These are phyloP conservation scores for Aspergillus sclerotiicarbonarius DNA, from an alignment of 495 filamentous ascomycete genomes.

Conservation along the genomic window DNA sequence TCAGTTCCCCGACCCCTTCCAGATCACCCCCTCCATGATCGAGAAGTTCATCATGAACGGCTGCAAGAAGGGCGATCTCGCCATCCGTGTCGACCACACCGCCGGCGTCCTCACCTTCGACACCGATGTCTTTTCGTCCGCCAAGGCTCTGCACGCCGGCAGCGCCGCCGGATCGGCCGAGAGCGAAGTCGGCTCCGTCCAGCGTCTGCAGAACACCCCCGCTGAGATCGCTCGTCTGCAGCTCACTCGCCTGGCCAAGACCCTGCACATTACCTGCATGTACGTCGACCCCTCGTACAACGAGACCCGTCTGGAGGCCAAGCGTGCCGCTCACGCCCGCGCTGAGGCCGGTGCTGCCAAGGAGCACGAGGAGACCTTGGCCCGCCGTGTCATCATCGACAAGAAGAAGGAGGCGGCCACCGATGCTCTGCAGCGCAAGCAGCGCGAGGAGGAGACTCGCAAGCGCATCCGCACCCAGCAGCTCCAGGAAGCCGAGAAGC, in stretches of 20 bases:
- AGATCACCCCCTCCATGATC: constrained; percentile 85
- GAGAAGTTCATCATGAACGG: constrained; percentile 99
- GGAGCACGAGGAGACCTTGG: constrained; percentile 86
- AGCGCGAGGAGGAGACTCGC: constrained; percentile 86
- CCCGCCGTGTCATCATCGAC: constrained; percentile 85
- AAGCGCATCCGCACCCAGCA: constrained; percentile 82
- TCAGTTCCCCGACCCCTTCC: constrained; percentile 94
- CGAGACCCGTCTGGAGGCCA: constrained; percentile 71
- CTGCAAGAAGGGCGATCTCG: constrained; percentile 98
- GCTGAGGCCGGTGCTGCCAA: constrained; percentile 83
- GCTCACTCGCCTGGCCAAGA: constrained; percentile 85
- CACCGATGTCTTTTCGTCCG: constrained; percentile 95
- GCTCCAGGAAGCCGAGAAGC: constrained; percentile 79
- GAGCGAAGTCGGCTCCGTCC: constrained; percentile 77
- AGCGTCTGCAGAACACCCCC: constrained; percentile 94
- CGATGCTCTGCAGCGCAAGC: constrained; percentile 75
- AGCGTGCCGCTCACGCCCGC: constrained; percentile 73
- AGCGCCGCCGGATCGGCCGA: constrained; percentile 87
- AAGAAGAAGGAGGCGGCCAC: constrained; percentile 95
- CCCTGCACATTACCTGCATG: constrained; percentile 87
- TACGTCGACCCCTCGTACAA: constrained; percentile 91
- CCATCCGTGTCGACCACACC: constrained; percentile 94
- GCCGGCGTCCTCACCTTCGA: constrained; percentile 95
- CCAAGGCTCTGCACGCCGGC: constrained; percentile 86
- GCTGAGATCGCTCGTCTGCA: constrained; percentile 97